These are phyloP conservation scores for Coprinopsis sp. DNA, from an alignment of 768 basidiomycete species.

Conservation along the genomic window DNA sequence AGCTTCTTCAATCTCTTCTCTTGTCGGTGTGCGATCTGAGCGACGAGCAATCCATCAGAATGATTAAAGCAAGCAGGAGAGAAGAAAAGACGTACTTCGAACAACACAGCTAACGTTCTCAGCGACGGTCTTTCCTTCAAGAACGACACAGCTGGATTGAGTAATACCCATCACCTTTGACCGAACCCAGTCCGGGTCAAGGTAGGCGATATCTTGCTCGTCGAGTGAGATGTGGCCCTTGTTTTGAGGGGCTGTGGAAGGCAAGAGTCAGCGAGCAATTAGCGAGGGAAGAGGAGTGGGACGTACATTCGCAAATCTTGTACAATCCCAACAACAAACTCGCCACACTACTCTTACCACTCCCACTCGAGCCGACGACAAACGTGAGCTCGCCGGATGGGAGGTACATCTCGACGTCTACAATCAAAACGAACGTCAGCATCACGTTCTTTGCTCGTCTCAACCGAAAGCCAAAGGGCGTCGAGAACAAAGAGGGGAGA, in stretches of 20 bases:
- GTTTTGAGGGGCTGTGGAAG: too few relatives aligned
- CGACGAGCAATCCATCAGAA: too few relatives aligned
- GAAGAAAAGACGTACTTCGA: constrained; percentile 25
- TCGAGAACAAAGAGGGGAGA: too few relatives aligned
- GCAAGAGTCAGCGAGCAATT: too few relatives aligned
- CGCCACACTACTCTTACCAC: constrained; percentile 86
- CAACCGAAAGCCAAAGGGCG: too few relatives aligned
- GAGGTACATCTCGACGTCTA: too few relatives aligned
- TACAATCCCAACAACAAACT: constrained; percentile 81
- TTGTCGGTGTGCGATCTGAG: constrained; percentile 54
- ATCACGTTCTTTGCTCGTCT: too few relatives aligned
- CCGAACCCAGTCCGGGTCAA: constrained; percentile 69
- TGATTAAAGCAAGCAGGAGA: too few relatives aligned
- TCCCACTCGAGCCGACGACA: constrained; percentile 84
- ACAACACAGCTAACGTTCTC: constrained; percentile 81
- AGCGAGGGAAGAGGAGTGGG: too few relatives aligned
- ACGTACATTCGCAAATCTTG: constrained; percentile 74
- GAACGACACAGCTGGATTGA: constrained; percentile 55
- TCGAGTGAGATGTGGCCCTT: constrained; percentile 70
- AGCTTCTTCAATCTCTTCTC: constrained; percentile 75
- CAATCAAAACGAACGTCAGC: too few relatives aligned
- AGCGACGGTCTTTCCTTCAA: constrained; percentile 76
- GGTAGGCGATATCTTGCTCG: constrained; percentile 70
- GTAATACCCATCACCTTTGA: constrained; percentile 70
- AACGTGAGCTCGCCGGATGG: constrained; percentile 80